phyloP scores from a whole-genome alignment of 306 rosid genomes.

The Prunus mira region DNA sequence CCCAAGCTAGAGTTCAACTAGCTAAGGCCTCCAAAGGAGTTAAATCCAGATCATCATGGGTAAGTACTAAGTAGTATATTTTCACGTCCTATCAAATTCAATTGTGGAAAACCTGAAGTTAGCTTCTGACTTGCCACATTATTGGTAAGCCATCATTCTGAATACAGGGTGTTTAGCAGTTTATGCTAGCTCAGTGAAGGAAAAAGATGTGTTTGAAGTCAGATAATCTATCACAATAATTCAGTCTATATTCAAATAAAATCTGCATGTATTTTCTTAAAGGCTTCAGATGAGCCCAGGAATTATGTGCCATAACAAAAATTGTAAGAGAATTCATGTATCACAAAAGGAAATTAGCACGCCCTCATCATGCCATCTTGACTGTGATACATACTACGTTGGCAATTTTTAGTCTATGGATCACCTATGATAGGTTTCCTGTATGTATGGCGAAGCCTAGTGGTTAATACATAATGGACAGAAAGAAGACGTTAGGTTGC shows the following conservation, averaged over 20 bases:
- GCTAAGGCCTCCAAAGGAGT: constrained; percentile 62
- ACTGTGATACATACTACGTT: neutral
- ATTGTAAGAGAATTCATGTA: neutral
- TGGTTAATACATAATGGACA: neutral
- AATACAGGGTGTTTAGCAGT: neutral
- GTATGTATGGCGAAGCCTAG: neutral
- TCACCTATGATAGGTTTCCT: neutral
- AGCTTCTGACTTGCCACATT: constrained; percentile 14
- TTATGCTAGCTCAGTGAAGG: neutral
- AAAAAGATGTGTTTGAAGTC: neutral
- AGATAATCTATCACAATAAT: neutral
- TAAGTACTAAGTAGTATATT: constrained; percentile 26
- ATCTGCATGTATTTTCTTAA: neutral
- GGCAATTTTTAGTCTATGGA: neutral
- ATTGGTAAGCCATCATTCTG: constrained; percentile 3
- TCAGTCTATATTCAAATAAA: neutral
- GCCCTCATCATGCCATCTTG: neutral
- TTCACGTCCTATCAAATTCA: constrained; percentile 2
- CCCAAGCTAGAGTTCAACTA: constrained; percentile 52
- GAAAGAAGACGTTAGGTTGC: neutral
- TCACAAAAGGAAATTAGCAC: neutral
- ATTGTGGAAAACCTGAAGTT: constrained; percentile 1
- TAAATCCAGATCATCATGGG: constrained; percentile 60
- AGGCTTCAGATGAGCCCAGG: neutral
- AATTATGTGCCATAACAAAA: neutral